Base-by-base conservation (phyloP, 352 stramenopile genomes). In the Phytophthora multivora region DNA sequence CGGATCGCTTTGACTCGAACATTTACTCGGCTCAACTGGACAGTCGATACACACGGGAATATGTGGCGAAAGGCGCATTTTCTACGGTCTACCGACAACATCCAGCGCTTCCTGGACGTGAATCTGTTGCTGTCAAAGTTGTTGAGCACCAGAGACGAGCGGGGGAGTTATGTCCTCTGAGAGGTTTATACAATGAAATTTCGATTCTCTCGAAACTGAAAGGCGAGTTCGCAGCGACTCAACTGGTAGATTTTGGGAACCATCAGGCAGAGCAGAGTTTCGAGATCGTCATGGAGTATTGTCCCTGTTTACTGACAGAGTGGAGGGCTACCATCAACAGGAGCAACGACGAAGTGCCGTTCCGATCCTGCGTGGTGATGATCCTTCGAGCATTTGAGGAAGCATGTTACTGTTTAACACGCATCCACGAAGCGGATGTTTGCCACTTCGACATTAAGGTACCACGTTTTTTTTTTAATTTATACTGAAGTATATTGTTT, bases 401-500 rank as follows among this genome's bases (percentile, higher is more conserved):
- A 16, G 66, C 71, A 0, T 84, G 65, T 11, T 51, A 56, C 2
- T 73, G 71, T 6, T 33, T 89, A 3, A 30, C 12, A 21, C 66
- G 66, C 8, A 75, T 90, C 28, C 81, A 90, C 53, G 39, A 55
- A 23, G 63, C 72, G 16, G 58, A 60, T 0, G 54, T 90, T 6
- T 81, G 77, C 5, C 81, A 90, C 49, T 89, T 92, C 23, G 83
- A 90, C 48, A 74, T 93, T 28, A 93, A 93, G 77, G 81, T 55
- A 49, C 15, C 5, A 19, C 43, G 15, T 2, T 41, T 0, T 18
- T 33, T 23, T 46, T 15, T 25, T 23, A 36, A 9, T 54, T 8
- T 30, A 6, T 30, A 1, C 26, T 6, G 25, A 11, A 3, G 7
- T 31, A 8, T 31, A 13, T 13, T 33, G 11, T 13, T 33, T 12